phyloP scores from a whole-genome alignment of 805 yeast genomes.

The Suhomyces faveliae region DNA sequence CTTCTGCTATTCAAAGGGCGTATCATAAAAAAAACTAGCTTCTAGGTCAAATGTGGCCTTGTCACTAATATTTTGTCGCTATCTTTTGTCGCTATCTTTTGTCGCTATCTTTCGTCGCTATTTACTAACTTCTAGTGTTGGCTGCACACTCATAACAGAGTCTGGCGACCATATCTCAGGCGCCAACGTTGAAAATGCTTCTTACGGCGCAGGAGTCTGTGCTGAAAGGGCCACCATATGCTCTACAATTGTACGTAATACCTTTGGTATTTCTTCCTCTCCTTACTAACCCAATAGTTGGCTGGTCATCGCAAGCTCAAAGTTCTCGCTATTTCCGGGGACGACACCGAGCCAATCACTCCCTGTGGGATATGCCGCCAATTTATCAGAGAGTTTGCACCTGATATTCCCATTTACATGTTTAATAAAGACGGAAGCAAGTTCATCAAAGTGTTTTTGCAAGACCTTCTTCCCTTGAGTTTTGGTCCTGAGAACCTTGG shows the following conservation, averaged over 20 bases:
- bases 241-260: conserved; percentile 32
- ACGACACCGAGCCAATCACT: conserved; percentile 54
- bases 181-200: conserved; percentile 91
- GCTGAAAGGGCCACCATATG: conserved; percentile 41
- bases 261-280: neutral
- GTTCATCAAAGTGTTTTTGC: conserved; percentile 46
- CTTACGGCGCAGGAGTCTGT: conserved; percentile 61
- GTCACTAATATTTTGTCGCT: neutral
- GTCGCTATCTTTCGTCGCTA: neutral
- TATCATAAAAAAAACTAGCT: neutral
- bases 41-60: neutral
- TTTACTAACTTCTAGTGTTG: conserved; percentile 55
- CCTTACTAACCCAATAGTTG: conserved; percentile 19
- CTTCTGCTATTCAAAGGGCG: neutral
- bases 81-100: neutral
- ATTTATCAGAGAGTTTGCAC: conserved; percentile 76
- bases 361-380: conserved; percentile 98
- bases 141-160: conserved; percentile 64
- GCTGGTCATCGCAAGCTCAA: conserved; percentile 43
- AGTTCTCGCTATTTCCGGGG: conserved; percentile 70
- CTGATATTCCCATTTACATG: conserved; percentile 64
- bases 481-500: conserved; percentile 78
- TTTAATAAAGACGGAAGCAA: conserved; percentile 51
- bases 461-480: conserved; percentile 73
- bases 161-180: conserved; percentile 57